Evolutionary conservation across 2,329 filamentous ascomycete genomes (phyloP).

Genomic region (Colletotrichum cuscutae): DNA sequence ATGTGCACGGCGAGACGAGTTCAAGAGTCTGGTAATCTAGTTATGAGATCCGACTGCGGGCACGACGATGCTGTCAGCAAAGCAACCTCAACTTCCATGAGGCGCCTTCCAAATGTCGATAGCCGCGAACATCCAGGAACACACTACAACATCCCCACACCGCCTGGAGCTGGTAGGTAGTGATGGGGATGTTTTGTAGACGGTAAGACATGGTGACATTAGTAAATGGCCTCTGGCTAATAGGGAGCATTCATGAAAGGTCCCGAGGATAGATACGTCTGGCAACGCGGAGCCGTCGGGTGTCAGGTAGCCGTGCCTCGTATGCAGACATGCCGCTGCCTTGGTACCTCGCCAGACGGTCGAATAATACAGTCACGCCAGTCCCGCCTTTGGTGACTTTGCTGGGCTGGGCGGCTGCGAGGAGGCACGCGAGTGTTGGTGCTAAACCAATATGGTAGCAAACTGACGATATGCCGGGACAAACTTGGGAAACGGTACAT

Average conservation of each 20-base stretch:
- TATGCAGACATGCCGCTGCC: conserved; percentile 28
- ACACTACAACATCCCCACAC: not conserved
- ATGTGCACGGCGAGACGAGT: not conserved
- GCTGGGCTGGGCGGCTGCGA: conserved; percentile 19
- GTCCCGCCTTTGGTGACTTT: conserved; percentile 10
- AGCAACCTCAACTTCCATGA: not conserved
- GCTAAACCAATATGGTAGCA: not conserved
- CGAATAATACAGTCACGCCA: conserved; percentile 26
- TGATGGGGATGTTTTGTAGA: not conserved
- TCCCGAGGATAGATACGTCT: conserved; percentile 16
- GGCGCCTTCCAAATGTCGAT: not conserved
- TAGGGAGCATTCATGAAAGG: not conserved
- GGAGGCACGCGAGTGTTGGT: conserved; percentile 7
- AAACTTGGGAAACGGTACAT: not conserved
- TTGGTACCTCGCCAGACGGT: conserved; percentile 14
- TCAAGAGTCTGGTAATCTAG: not conserved
- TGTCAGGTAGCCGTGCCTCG: conserved; percentile 8
- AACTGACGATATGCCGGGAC: not conserved
- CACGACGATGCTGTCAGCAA: conserved; percentile 14
- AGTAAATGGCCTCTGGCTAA: not conserved
- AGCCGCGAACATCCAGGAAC: not conserved
- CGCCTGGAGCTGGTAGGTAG: not conserved
- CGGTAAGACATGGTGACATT: conserved; percentile 4
- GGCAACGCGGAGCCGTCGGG: conserved; percentile 16
- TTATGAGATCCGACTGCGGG: not conserved